Evolutionary conservation across 2,329 filamentous ascomycete genomes (phyloP).

Genomic region (Dendryphion nanum): DNA sequence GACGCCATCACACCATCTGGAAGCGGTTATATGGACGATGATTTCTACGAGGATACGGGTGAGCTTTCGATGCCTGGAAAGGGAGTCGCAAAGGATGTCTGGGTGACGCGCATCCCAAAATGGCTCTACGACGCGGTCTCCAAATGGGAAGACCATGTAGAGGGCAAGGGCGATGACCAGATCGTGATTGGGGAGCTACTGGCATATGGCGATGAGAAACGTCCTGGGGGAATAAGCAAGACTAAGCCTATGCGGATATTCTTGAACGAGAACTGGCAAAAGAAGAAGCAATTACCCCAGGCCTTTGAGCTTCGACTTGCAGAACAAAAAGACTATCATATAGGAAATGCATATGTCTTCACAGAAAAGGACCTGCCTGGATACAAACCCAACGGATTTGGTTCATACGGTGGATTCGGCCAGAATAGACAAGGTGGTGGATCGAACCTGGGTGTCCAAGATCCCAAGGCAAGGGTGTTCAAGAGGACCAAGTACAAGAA

Average conservation of each 20-base stretch:
- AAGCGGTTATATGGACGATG: conserved; percentile 39
- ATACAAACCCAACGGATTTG: conserved; percentile 50
- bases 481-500: conserved; percentile 36
- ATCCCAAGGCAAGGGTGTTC: conserved; percentile 31
- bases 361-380: conserved; percentile 89
- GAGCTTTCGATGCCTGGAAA: conserved; percentile 38
- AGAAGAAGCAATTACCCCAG: conserved; percentile 76
- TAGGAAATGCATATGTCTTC: conserved; percentile 87
- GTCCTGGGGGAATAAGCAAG: conserved; percentile 25
- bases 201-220: conserved; percentile 19
- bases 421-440: conserved; percentile 19
- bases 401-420: conserved; percentile 2
- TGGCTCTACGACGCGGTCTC: conserved; percentile 39
- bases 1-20: conserved; percentile 27
- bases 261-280: conserved; percentile 61
- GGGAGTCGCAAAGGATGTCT: conserved; percentile 28
- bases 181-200: conserved; percentile 38
- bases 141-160: conserved; percentile 34
- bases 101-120: conserved; percentile 39
- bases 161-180: conserved; percentile 38
- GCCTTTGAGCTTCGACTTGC: conserved; percentile 77
- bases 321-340: conserved; percentile 51
- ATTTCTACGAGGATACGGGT: conserved; percentile 45
- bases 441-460: conserved; percentile 23
- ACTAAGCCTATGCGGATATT: conserved; percentile 62